Conservation (phyloP, 257 asterid species). For the Hygrophila difformis region DNA sequence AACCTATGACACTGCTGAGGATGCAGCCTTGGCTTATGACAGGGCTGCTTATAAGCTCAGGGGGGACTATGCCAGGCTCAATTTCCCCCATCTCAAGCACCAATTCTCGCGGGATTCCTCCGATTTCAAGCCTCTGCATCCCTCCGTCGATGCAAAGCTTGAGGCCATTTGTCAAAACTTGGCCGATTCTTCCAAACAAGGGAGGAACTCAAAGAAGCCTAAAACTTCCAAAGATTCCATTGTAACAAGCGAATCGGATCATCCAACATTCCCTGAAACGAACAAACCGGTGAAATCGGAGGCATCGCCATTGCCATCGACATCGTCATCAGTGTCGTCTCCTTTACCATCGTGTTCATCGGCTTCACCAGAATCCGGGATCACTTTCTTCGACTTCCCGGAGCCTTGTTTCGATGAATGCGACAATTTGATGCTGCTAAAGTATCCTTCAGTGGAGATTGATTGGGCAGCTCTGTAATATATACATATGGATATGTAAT, state of each 20-base stretch:
- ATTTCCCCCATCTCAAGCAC: constrained; percentile 62
- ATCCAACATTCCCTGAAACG: constrained; percentile 11
- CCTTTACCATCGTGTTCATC: constrained; percentile 25
- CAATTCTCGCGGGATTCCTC: constrained; percentile 34
- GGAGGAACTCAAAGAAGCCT: constrained; percentile 24
- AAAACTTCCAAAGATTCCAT: constrained; percentile 5
- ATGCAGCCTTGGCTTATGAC: constrained; percentile 82
- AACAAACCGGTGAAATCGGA: constrained; percentile 39
- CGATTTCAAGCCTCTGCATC: constrained; percentile 52
- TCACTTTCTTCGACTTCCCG: constrained; percentile 35
- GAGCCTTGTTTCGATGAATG: constrained; percentile 33
- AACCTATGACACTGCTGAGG: constrained; percentile 79
- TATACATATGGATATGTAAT: not conserved
- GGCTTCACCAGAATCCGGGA: constrained; percentile 52
- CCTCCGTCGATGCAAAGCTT: constrained; percentile 77
- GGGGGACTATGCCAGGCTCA: constrained; percentile 73
- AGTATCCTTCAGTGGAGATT: constrained; percentile 87
- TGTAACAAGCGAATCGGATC: constrained; percentile 8
- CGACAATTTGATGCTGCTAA: constrained; percentile 37
- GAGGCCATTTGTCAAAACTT: constrained; percentile 56
- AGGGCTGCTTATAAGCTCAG: constrained; percentile 78
- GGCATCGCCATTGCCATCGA: too few relatives aligned
- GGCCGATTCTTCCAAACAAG: constrained; percentile 38
- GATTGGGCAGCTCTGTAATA: constrained; percentile 70
- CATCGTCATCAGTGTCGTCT: constrained; percentile 21